Conservation (phyloP, 1,284 basidiomycete species). For the Exsudoporus floridanus region DNA sequence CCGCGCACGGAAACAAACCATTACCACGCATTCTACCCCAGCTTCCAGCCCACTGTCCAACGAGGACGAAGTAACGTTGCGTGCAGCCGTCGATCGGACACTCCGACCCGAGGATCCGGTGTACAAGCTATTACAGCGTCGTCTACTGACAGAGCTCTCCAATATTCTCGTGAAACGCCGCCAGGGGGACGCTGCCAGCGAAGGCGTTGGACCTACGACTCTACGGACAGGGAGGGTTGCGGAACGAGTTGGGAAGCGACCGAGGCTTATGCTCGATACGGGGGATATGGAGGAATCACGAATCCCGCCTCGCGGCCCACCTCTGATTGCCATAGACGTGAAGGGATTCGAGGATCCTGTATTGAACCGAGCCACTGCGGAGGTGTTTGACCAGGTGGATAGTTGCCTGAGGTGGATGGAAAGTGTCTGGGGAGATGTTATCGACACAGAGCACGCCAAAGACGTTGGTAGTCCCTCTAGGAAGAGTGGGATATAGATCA, state of each 20-base stretch:
- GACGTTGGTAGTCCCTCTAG: neutral
- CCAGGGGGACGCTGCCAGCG: slow-evolving; percentile 5
- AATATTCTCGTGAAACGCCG: slow-evolving; percentile 32
- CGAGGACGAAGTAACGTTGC: slow-evolving; percentile 50
- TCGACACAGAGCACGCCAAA: slow-evolving; percentile 13
- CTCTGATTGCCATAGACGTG: slow-evolving; percentile 25
- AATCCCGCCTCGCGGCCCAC: slow-evolving; percentile 4
- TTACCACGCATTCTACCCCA: slow-evolving; percentile 3
- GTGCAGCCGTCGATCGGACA: slow-evolving; percentile 59
- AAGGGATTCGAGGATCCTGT: slow-evolving; percentile 51
- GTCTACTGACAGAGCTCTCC: slow-evolving; percentile 50
- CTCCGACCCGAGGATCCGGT: slow-evolving; percentile 62
- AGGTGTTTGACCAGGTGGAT: slow-evolving; percentile 35
- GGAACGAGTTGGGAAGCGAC: slow-evolving; percentile 26
- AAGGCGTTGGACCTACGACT: slow-evolving; percentile 33
- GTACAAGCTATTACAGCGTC: slow-evolving; percentile 57
- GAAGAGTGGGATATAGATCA: neutral
- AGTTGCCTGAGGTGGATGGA: slow-evolving; percentile 43
- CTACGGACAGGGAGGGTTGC: slow-evolving; percentile 48
- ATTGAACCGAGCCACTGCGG: slow-evolving; percentile 34
- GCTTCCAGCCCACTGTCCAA: slow-evolving; percentile 24
- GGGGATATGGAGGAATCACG: slow-evolving; percentile 25
- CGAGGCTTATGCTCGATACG: slow-evolving; percentile 28
- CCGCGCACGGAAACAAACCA: slow-evolving; percentile 39
- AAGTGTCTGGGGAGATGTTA: slow-evolving; percentile 39